Percentiles rank a stretch among this genome's conserved stretches.
Evolutionary conservation across 768 basidiomycete species (phyloP).

Genomic region (Kwoniella dejecticola): DNA sequence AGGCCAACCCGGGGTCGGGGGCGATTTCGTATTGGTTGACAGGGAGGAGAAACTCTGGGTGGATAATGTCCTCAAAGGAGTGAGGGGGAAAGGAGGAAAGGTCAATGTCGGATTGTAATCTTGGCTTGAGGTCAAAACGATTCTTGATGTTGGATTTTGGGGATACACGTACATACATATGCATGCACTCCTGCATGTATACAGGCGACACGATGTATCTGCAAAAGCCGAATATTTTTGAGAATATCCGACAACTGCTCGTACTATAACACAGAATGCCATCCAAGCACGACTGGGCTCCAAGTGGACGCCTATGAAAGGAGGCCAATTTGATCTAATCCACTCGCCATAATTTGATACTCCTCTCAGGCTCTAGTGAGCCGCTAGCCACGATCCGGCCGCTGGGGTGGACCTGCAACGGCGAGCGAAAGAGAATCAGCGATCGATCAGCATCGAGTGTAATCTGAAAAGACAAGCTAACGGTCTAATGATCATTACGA

Average conservation of each 20-base stretch:
- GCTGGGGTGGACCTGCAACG: constrained; percentile 79
- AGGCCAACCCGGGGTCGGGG: no score
- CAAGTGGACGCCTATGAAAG: no score
- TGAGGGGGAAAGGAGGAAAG: constrained; percentile 37
- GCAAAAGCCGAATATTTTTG: no score
- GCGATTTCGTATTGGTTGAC: constrained; percentile 44
- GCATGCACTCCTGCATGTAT: no score
- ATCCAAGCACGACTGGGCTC: no score
- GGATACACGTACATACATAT: background rate
- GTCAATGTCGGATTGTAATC: constrained; percentile 22
- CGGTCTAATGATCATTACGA: background rate
- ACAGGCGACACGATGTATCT: no score
- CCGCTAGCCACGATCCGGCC: constrained; percentile 78
- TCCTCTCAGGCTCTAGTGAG: constrained; percentile 84
- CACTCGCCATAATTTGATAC: constrained; percentile 72
- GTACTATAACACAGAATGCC: no score
- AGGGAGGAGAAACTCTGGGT: constrained; percentile 48
- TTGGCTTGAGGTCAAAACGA: background rate
- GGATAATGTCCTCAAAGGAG: constrained; percentile 44
- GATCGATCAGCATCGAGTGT: no score
- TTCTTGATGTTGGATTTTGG: background rate
- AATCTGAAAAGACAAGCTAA: constrained; percentile 22
- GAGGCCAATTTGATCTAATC: background rate
- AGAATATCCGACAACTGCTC: no score
- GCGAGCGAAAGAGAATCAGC: no score